These are phyloP conservation scores for Pestalotiopsis sp. DNA, from an alignment of 2,329 filamentous ascomycete species.

Conservation along the genomic window DNA sequence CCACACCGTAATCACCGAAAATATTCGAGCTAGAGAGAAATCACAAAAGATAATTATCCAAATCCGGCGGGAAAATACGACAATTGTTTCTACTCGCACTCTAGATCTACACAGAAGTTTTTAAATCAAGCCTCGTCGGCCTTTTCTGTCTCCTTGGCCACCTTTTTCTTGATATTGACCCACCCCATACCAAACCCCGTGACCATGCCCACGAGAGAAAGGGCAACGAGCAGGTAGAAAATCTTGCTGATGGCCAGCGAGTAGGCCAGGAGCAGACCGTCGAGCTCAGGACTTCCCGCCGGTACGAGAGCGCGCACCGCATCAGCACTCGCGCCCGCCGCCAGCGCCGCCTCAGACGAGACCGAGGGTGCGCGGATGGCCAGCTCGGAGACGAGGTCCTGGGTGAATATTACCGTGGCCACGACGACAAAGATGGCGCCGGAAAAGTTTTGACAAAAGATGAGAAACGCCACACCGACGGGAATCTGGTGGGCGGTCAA, in stretches of 20 bases:
- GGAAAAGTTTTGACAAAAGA: slow-evolving; percentile 30
- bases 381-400: slow-evolving; percentile 23
- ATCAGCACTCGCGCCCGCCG: slow-evolving; percentile 28
- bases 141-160: background rate
- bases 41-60: no score
- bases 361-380: slow-evolving; percentile 24
- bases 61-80: no score
- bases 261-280: slow-evolving; percentile 23
- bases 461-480: slow-evolving; percentile 26
- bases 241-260: slow-evolving; percentile 25
- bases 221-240: slow-evolving; percentile 28
- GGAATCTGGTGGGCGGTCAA: slow-evolving; percentile 26
- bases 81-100: background rate
- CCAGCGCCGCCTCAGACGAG: slow-evolving; percentile 22
- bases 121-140: background rate
- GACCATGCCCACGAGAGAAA: slow-evolving; percentile 22
- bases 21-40: no score
- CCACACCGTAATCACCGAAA: no score
- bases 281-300: slow-evolving; percentile 26
- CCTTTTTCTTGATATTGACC: slow-evolving; percentile 20
- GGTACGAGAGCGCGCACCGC: slow-evolving; percentile 29
- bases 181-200: slow-evolving; percentile 29
- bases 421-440: slow-evolving; percentile 28
- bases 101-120: background rate
- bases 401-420: slow-evolving; percentile 29